These are phyloP conservation scores for Tilletia horrida DNA, from an alignment of 1,284 basidiomycete species.

Conservation along the genomic window DNA sequence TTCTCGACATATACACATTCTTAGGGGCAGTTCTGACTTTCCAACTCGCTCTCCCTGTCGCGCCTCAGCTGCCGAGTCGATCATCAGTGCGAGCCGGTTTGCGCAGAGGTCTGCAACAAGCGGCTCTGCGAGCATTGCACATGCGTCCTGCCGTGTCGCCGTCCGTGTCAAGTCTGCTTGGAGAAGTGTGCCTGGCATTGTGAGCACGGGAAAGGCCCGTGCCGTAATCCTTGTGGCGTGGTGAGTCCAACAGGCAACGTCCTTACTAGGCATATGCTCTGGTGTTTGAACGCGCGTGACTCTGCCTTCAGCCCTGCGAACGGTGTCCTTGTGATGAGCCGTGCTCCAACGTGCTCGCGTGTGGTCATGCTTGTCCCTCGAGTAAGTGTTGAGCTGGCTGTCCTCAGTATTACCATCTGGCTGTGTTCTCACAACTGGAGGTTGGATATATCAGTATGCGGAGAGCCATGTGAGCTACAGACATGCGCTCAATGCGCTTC, in stretches of 20 bases:
- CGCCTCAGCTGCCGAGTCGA: background rate
- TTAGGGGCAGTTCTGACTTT: background rate
- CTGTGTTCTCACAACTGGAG: background rate
- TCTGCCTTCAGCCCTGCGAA: slow-evolving; percentile 63
- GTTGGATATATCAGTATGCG: slow-evolving; percentile 61
- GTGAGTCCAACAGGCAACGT: slow-evolving; percentile 61
- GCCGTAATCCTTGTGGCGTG: slow-evolving; percentile 69
- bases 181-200: slow-evolving; percentile 64
- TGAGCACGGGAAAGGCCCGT: slow-evolving; percentile 62
- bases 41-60: background rate
- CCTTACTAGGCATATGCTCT: no score
- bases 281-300: no score
- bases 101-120: background rate
- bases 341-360: slow-evolving; percentile 60
- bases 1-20: background rate
- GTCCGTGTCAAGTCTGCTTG: slow-evolving; percentile 63
- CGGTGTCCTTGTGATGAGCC: slow-evolving; percentile 66
- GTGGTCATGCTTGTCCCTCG: slow-evolving; percentile 69
- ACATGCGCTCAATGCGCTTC: slow-evolving; percentile 62
- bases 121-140: background rate
- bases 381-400: slow-evolving; percentile 55
- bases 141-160: slow-evolving; percentile 60
- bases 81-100: background rate
- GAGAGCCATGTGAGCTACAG: slow-evolving; percentile 66
- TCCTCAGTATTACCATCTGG: background rate